A percentile compares a stretch with the other conserved stretches of the same genome.
phyloP scores from a whole-genome alignment of 768 basidiomycete genomes.

The Suillus paluster region DNA sequence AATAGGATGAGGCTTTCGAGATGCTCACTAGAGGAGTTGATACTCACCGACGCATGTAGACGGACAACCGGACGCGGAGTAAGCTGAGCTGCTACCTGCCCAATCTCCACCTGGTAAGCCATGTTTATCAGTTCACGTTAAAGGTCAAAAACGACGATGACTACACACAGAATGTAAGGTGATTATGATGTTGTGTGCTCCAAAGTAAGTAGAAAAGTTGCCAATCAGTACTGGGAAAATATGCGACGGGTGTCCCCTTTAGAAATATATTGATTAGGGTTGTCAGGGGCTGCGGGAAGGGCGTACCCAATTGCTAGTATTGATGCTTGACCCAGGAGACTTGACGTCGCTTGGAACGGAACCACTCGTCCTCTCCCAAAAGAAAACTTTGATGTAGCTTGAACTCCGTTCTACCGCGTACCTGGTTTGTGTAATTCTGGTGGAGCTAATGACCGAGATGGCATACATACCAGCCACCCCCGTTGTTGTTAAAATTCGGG shows the following conservation, averaged over 20 bases:
- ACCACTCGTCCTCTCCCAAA: slow-evolving; percentile 43
- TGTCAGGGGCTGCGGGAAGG: neutral
- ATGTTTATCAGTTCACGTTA: neutral
- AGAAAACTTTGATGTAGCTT: slow-evolving; percentile 41
- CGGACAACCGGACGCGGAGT: slow-evolving; percentile 30
- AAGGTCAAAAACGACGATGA: slow-evolving; percentile 19
- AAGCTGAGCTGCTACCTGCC: slow-evolving; percentile 28
- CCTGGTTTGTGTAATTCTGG: slow-evolving; percentile 19
- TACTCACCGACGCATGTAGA: slow-evolving; percentile 30
- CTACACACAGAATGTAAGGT: slow-evolving; percentile 37
- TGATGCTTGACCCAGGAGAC: slow-evolving; percentile 21
- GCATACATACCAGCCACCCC: slow-evolving; percentile 40
- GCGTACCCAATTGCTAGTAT: slow-evolving; percentile 31
- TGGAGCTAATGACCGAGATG: neutral
- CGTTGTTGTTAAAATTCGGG: slow-evolving; percentile 37
- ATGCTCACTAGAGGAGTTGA: neutral
- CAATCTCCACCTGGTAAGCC: slow-evolving; percentile 30
- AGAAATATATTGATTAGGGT: slow-evolving; percentile 3
- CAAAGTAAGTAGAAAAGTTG: slow-evolving; percentile 57
- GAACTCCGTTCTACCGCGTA: slow-evolving; percentile 40
- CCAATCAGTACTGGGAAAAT: slow-evolving; percentile 66
- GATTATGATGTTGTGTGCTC: slow-evolving; percentile 65
- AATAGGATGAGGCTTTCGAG: neutral
- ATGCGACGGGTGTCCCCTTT: slow-evolving; percentile 62
- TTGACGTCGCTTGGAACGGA: slow-evolving; percentile 41